Evolutionary conservation across 2,329 filamentous ascomycete genomes (phyloP), one percentile per base, ranked within the genome.

Genomic region (Colletotrichum brevisporum): DNA sequence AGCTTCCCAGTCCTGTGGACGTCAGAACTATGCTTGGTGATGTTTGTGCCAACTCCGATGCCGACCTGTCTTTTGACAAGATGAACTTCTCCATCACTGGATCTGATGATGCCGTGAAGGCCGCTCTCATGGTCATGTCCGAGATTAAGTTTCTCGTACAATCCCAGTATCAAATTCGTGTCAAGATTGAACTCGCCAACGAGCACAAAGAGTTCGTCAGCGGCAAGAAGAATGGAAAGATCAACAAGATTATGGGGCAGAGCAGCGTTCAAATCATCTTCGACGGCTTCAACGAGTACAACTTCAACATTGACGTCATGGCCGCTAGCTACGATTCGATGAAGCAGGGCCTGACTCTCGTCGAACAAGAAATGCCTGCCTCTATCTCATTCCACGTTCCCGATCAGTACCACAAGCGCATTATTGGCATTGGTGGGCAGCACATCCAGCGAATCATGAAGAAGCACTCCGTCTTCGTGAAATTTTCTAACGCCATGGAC

Each of bases 401-500:
- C 4, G 96, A 99, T 76, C 96, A 98, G 81, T 99, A 99, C 79
- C 96, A 99, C 83, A 99, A 99, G 84, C 94, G 96, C 56, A 99
- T 99, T 77, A 99, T 99, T 72, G 96, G 96, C 60, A 98, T 99
- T 75, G 96, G 96, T 70, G 96, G 96, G 10, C 95, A 98, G 79
- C 96, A 99, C 78, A 99, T 99, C 74, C 96, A 99, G 81, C 94
- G 95, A 63, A 98, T 99, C 84, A 99, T 99, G 96, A 98, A 99
- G 86, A 98, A 98, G 83, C 97, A 99, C 82, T 98, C 96, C 0
- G 96, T 99, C 74, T 99, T 99, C 76, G 96, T 99, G 83, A 99
- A 99, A 79, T 99, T 99, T 77, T 97, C 94, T 73, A 99, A 99
- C 75, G 96, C 96, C 16, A 98, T 98, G 95, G 96, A 99, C 78